Base-by-base conservation (phyloP, 257 asterid genomes). In the Rhazya stricta region DNA sequence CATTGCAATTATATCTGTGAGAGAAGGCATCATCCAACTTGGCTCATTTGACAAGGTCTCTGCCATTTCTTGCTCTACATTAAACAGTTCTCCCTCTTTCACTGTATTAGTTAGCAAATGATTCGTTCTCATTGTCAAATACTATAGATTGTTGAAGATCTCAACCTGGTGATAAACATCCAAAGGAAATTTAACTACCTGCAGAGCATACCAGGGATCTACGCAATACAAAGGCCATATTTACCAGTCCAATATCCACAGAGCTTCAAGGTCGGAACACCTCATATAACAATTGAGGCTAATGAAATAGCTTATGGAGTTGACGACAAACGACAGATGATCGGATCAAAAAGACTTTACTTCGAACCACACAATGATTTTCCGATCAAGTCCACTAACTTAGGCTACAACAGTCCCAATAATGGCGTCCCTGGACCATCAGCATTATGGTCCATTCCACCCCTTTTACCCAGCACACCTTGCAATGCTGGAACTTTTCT, bases 1-100 rank as follows among this genome's bases (percentile, higher is more conserved):
- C 4, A 91, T 91, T 71, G 93, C 96, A 27, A 36, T 90, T 5
- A 88, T 90, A 80, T 81, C 95, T 41, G 94, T 91, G 32, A 81
- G 93, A 78, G 97, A 90, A 84, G 97, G 96, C 27, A 86, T 83
- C 54, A 82, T 91, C 71, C 97, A 91, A 74, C 91, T 91, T 23
- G 96, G 97, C 88, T 88, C 97, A 32, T 90, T 91, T 57, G 80
- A 84, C 41, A 90, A 90, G 91, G 97, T 89, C 12, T 72, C 6
- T 76, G 48, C 37, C 45, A 6, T 48, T 39, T 51, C 41, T 62
- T 16, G 23, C 10, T 23, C 30, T 16, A 53, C 13, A 37, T 48
- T 3, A 5, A 4, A 0, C 10, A 16, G 4, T 63, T 27, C 10
- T 57, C 18, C 69, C 66, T 19, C 30, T 65, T 53, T 23, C 29